These are phyloP conservation scores for Colletotrichum lentis DNA, from an alignment of 2,329 filamentous ascomycete species.

Conservation along the genomic window DNA sequence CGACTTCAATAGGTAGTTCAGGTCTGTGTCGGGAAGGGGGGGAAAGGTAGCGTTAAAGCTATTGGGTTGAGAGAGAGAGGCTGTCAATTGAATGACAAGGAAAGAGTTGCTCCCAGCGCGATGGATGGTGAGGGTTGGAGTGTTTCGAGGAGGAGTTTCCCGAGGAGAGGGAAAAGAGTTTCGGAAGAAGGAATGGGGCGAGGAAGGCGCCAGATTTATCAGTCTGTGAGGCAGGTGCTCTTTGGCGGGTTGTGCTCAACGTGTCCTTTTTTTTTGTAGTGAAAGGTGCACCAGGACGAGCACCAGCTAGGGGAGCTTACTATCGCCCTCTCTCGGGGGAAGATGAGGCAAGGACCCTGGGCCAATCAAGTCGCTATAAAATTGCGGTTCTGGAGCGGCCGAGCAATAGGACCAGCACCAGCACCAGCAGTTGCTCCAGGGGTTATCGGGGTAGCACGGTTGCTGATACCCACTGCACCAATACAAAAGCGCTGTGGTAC, in stretches of 20 bases:
- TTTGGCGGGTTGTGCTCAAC: constrained; percentile 36
- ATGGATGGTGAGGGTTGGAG: constrained; percentile 25
- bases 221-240: constrained; percentile 34
- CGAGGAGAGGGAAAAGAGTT: constrained; percentile 35
- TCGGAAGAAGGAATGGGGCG: constrained; percentile 36
- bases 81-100: constrained; percentile 36
- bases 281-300: constrained; percentile 24
- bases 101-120: constrained; percentile 27
- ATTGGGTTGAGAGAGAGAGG: constrained; percentile 24
- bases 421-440: constrained; percentile 25
- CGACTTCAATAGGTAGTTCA: constrained; percentile 6
- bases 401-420: constrained; percentile 22
- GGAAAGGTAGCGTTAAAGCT: constrained; percentile 27
- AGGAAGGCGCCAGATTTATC: constrained; percentile 38
- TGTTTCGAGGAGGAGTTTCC: constrained; percentile 33
- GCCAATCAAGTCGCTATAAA: constrained; percentile 22
- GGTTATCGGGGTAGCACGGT: constrained; percentile 19
- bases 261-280: constrained; percentile 40
- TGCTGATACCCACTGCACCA: constrained; percentile 20
- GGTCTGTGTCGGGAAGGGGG: background rate
- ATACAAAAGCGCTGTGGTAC: constrained; percentile 18
- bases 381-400: constrained; percentile 14
- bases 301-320: constrained; percentile 34
- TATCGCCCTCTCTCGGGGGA: constrained; percentile 23
- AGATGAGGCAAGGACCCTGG: background rate